A percentile compares a stretch with the other conserved stretches of the same genome.
Conservation (phyloP, 352 stramenopile genomes). For the Phytophthora tentaculata region DNA sequence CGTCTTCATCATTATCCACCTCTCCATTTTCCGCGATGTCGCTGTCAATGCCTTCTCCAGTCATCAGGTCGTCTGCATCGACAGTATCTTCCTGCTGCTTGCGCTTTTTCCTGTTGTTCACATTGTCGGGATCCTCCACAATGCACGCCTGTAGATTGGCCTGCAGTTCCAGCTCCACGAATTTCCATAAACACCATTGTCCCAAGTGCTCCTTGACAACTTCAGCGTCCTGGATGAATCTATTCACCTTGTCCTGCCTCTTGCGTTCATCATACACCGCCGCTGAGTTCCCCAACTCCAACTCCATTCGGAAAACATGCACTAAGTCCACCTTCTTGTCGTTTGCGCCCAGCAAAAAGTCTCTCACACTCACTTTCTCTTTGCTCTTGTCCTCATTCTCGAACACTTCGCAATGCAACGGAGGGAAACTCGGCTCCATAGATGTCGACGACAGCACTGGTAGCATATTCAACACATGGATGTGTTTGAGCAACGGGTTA, state of each 20-base stretch:
- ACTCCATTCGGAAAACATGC: conserved; percentile 59
- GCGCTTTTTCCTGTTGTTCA: conserved; percentile 55
- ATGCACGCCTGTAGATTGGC: conserved; percentile 74
- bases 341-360: conserved; percentile 77
- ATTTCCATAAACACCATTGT: conserved; percentile 83
- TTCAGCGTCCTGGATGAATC: conserved; percentile 76
- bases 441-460: conserved; percentile 42
- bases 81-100: conserved; percentile 26
- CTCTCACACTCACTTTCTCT: conserved; percentile 40
- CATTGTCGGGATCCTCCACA: conserved; percentile 63
- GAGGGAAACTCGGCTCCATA: conserved; percentile 37
- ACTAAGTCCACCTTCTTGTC: conserved; percentile 74
- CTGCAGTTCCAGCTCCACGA: conserved; percentile 79
- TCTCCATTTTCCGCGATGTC: conserved; percentile 41
- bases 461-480: conserved; percentile 70
- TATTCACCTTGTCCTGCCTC: conserved; percentile 74
- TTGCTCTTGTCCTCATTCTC: conserved; percentile 12
- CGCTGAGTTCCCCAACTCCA: conserved; percentile 76
- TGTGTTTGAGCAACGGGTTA: conserved; percentile 68
- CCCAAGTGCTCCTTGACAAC: conserved; percentile 68
- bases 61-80: conserved; percentile 23
- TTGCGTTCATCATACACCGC: conserved; percentile 78
- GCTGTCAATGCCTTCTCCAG: conserved; percentile 25
- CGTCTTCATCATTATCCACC: conserved; percentile 18
- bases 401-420: conserved; percentile 66